A percentile compares a stretch with the other conserved stretches of the same genome.
Conservation (phyloP, 306 rosid genomes). For the Gleditsia sinensis region DNA sequence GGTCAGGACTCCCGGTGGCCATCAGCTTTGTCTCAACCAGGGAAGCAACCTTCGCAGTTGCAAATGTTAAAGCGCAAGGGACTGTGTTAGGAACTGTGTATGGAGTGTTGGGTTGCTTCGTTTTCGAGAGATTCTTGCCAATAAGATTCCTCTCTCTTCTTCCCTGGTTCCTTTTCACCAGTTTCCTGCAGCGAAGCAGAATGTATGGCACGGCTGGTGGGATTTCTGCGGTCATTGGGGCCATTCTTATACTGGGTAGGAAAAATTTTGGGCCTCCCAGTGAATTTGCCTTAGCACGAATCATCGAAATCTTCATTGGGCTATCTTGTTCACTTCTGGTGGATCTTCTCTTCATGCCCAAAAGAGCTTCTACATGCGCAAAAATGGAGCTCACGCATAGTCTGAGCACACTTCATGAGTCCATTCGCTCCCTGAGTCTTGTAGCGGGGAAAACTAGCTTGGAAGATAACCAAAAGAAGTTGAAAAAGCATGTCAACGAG, state of each 20-base stretch:
- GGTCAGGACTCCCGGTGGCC: constrained; percentile 67
- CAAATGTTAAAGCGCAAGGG: constrained; percentile 67
- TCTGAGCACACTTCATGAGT: constrained; percentile 42
- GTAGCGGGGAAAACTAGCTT: constrained; percentile 1
- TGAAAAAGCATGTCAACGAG: constrained; percentile 35
- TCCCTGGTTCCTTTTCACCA: constrained; percentile 67
- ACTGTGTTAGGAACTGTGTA: constrained; percentile 60
- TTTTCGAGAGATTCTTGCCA: constrained; percentile 43
- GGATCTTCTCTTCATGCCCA: constrained; percentile 55
- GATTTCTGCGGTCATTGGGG: constrained; percentile 57
- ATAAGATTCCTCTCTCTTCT: constrained; percentile 54
- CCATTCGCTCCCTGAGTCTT: constrained; percentile 41
- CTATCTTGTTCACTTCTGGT: constrained; percentile 41
- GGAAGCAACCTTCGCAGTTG: constrained; percentile 56
- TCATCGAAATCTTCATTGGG: constrained; percentile 59
- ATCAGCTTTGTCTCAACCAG: constrained; percentile 44
- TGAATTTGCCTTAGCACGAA: constrained; percentile 56
- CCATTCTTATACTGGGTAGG: constrained; percentile 56
- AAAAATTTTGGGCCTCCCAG: constrained; percentile 56
- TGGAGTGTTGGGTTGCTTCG: constrained; percentile 60
- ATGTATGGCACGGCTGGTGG: constrained; percentile 67
- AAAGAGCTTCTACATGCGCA: constrained; percentile 52
- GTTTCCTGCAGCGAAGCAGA: constrained; percentile 52
- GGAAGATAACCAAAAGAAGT: constrained; percentile 31
- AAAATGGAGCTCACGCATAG: constrained; percentile 47